phyloP scores from a whole-genome alignment of 2,329 filamentous ascomycete genomes.

The Fusarium paranaense region DNA sequence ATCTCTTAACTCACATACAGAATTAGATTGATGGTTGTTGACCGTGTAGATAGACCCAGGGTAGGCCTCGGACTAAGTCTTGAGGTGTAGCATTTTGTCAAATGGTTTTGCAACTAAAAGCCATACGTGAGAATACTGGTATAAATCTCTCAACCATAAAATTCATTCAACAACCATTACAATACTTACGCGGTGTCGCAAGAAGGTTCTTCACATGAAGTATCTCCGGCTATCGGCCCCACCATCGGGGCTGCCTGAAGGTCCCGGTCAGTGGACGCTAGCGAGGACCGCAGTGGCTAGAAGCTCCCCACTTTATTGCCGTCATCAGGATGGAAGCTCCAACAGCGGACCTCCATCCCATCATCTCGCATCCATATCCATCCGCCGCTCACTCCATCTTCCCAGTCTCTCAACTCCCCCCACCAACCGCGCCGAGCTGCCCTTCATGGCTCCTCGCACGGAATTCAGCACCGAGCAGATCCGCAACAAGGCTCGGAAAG shows the following conservation, averaged over 20 bases:
- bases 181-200: neutral
- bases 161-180: neutral
- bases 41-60: neutral
- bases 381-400: neutral
- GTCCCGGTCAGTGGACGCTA: slow-evolving; percentile 4
- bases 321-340: slow-evolving; percentile 34
- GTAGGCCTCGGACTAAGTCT: neutral
- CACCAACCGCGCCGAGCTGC: slow-evolving; percentile 53
- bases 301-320: slow-evolving; percentile 34
- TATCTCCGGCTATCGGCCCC: slow-evolving; percentile 4
- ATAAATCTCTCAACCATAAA: neutral
- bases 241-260: neutral
- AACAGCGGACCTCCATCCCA: slow-evolving; percentile 5
- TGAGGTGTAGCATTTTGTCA: neutral
- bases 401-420: slow-evolving; percentile 10
- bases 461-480: slow-evolving; percentile 82
- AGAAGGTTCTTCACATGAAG: neutral
- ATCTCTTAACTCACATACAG: neutral
- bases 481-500: slow-evolving; percentile 84
- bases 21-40: neutral
- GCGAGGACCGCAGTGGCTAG: neutral
- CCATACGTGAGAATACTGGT: neutral
- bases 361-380: slow-evolving; percentile 6
- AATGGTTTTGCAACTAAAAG: neutral
- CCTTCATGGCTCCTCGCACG: slow-evolving; percentile 75